These are phyloP conservation scores for Cadophora sp. DNA, from an alignment of 2,329 filamentous ascomycete species.

Conservation along the genomic window DNA sequence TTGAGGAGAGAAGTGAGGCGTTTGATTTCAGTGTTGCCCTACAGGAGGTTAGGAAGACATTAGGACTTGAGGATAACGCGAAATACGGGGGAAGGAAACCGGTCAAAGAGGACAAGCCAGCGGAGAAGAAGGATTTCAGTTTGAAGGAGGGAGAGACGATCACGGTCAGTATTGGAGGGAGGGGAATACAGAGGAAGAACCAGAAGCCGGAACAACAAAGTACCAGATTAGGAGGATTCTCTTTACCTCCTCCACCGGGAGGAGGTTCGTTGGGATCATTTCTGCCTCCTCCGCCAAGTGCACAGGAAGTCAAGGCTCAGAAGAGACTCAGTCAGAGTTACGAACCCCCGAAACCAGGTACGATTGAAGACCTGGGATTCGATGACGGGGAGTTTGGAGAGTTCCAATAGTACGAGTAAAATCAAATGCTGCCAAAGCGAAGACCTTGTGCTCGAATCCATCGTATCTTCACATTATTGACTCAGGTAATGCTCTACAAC, in stretches of 20 bases:
- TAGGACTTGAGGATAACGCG: constrained; percentile 63
- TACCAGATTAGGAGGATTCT: constrained; percentile 56
- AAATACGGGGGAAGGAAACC: constrained; percentile 41
- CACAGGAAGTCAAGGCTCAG: constrained; percentile 65
- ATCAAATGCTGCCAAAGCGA: not conserved
- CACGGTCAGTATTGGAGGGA: constrained; percentile 75
- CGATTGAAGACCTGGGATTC: constrained; percentile 73
- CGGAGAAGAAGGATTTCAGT: constrained; percentile 77
- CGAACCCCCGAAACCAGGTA: constrained; percentile 51
- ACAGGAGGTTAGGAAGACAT: constrained; percentile 76
- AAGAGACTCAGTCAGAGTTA: constrained; percentile 60
- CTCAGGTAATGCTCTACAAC: too few species aligned
- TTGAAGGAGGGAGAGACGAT: constrained; percentile 92
- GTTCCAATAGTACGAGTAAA: constrained; percentile 55
- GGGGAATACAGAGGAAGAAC: constrained; percentile 44
- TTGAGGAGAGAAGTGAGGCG: constrained; percentile 84
- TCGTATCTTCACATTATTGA: too few species aligned
- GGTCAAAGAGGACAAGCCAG: constrained; percentile 45
- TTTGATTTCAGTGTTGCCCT: constrained; percentile 85
- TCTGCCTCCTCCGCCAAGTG: constrained; percentile 72
- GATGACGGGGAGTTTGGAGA: constrained; percentile 91
- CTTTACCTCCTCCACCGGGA: constrained; percentile 70
- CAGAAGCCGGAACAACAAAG: constrained; percentile 38
- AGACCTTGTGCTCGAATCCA: not conserved
- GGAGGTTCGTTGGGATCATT: constrained; percentile 48